Evolutionary conservation across 2,329 filamentous ascomycete genomes (phyloP), one percentile per base, ranked within the genome.

Genomic region (Ambrosiella xylebori): DNA sequence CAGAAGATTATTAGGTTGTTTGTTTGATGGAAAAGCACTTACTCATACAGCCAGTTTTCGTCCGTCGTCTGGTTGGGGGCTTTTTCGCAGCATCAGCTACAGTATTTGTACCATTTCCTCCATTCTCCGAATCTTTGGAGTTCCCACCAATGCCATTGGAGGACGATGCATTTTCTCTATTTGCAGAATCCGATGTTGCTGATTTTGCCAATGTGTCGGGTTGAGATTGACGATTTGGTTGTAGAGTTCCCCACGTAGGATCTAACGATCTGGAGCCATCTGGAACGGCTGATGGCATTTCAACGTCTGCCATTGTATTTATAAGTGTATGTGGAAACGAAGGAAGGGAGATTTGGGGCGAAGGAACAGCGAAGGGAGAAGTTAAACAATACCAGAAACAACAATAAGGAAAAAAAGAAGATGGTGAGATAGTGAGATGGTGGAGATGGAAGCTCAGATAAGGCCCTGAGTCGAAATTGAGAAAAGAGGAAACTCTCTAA

Each of bases 1-100:
- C 4, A 27, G 27, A 27, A 27, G 27, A 27, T 27, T 27, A 27
- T 27, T 27, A 27, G 27, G 27, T 27, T 27, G 27, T 27, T 27
- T 27, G 27, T 27, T 27, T 27, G 27, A 47, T 49, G 17, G 41
- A 27, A 39, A 50, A 50, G 4, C 12, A 76, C 84, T 69, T 77
- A 89, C 85, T 96, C 61, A 95, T 71, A 68, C 90, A 96, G 12
- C 90, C 90, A 1, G 90, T 95, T 72, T 96, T 96, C 56, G 90
- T 95, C 65, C 90, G 77, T 68, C 84, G 88, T 64, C 80, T 78
- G 19, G 72, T 69, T 15, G 74, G 68, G 2, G 70, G 64, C 64
- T 75, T 79, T 63, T 75, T 78, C n/a, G 50, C 15, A 35, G 45
- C 35, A 36, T 53, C 47, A 19, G 13, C 36, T 9, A 1, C n/a